Conservation (phyloP, 169 alveolate species). For the Plasmodium cynomolgi region DNA sequence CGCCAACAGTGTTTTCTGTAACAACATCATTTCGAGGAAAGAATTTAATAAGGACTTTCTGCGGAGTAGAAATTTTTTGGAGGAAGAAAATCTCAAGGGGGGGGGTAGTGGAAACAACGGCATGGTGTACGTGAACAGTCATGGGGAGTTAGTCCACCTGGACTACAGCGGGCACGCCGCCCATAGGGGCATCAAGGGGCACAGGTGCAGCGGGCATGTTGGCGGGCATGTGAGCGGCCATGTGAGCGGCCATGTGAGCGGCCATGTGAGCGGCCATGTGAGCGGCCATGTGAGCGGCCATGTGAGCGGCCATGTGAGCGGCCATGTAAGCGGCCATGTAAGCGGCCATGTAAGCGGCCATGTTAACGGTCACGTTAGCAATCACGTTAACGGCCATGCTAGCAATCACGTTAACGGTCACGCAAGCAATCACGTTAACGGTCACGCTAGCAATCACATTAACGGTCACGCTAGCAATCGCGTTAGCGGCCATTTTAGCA, state of each 20-base stretch:
- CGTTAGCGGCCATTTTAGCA: neutral
- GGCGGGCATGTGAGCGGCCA: neutral
- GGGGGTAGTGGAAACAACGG: neutral
- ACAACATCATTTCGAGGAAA: neutral
- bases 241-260: neutral
- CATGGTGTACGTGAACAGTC: neutral
- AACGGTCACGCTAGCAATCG: neutral
- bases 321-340: too few species aligned
- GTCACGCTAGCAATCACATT: neutral
- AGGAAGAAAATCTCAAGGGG: neutral
- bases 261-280: neutral
- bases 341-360: too few species aligned
- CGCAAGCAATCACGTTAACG: too few species aligned
- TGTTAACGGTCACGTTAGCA: too few species aligned
- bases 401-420: too few species aligned
- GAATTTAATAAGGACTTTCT: slow-evolving; percentile 23
- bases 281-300: too few species aligned
- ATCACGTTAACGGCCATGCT: too few species aligned
- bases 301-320: too few species aligned
- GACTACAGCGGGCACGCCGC: neutral
- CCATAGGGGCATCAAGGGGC: neutral
- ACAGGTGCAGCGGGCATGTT: neutral
- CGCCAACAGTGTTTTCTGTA: neutral
- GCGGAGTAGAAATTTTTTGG: neutral
- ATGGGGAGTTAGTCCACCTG: neutral